Base-by-base conservation (phyloP, 2,329 filamentous ascomycete genomes). In the Saccharata proteae region DNA sequence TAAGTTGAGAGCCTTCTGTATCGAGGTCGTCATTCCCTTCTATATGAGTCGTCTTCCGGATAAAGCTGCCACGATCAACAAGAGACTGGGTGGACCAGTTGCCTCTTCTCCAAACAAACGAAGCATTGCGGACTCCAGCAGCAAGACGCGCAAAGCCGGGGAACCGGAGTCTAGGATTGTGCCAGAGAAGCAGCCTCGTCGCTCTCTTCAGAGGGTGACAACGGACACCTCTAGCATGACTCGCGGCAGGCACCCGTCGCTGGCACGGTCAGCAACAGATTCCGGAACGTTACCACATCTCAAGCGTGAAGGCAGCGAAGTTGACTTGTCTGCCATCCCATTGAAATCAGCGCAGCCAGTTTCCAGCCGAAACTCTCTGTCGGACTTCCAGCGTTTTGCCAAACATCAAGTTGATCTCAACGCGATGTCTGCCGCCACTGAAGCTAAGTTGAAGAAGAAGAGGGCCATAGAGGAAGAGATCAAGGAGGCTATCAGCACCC, bases 1-100 rank as follows among this genome's bases (percentile, higher is more conserved):
- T 46, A 72, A 77, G 5, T 58, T 86, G 5, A 73, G 69, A 40
- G 77, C 80, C 48, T 90, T 88, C 48, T 88, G 80, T 46, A 65
- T 81, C 11, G 81, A 90, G 47, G 77, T 90, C 23, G 74, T 90
- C 43, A 61, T 84, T 26, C 81, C 82, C 19, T 88, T 88, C 56
- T 90, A 84, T 49, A 76, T 78, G 19, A 72, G 80, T 10, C 75
- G 81, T 19, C 61, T 86, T n/a, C 80, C 80, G 1, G 71, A 79
- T 20, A 61, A 77, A 10, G 83, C 80, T 44, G 68, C 75, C 27
- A 63, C 67, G 4, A 74, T 86, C 37, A 84, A 78, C 51, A 74
- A 73, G 40, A 85, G 85, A 49, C 65, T 88, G 4, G 81, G 82
- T 11, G 81, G 80, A 0, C 80, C 80, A 1, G 62, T 71, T 6